phyloP scores from a whole-genome alignment of 441 rosid genomes.

The Eugenia klotzschiana region DNA sequence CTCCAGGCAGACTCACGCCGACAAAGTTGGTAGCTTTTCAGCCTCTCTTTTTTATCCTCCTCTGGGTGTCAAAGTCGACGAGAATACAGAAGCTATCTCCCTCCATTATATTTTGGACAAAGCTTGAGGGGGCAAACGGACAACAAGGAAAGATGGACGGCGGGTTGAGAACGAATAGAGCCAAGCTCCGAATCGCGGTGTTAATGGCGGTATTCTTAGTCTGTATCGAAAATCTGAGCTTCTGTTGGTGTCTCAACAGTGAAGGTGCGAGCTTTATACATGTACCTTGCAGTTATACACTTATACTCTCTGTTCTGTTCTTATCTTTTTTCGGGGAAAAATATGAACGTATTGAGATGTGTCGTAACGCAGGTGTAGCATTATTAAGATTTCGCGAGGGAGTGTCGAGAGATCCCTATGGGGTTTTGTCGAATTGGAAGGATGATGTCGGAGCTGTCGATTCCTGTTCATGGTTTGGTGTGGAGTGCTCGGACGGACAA shows the following conservation, averaged over 20 bases:
- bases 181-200: constrained; percentile 11
- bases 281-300: background rate
- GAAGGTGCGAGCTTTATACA: constrained; percentile 30
- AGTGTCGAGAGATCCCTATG: constrained; percentile 56
- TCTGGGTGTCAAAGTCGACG: background rate
- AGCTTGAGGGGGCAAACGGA: background rate
- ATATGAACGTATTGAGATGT: background rate
- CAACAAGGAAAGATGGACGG: constrained; percentile 9
- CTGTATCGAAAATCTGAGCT: constrained; percentile 20
- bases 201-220: constrained; percentile 16
- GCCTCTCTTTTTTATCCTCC: background rate
- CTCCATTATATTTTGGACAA: background rate
- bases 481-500: constrained; percentile 53
- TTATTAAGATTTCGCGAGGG: constrained; percentile 48
- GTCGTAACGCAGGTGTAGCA: constrained; percentile 34
- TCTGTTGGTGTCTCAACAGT: constrained; percentile 24
- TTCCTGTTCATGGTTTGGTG: constrained; percentile 83
- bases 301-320: background rate
- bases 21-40: background rate
- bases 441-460: constrained; percentile 17
- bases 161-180: constrained; percentile 14
- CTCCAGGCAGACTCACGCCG: background rate
- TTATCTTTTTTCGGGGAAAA: background rate
- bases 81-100: background rate
- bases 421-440: constrained; percentile 52